phyloP scores from a whole-genome alignment of 1,284 basidiomycete species.

The Sporisorium exsertum region DNA sequence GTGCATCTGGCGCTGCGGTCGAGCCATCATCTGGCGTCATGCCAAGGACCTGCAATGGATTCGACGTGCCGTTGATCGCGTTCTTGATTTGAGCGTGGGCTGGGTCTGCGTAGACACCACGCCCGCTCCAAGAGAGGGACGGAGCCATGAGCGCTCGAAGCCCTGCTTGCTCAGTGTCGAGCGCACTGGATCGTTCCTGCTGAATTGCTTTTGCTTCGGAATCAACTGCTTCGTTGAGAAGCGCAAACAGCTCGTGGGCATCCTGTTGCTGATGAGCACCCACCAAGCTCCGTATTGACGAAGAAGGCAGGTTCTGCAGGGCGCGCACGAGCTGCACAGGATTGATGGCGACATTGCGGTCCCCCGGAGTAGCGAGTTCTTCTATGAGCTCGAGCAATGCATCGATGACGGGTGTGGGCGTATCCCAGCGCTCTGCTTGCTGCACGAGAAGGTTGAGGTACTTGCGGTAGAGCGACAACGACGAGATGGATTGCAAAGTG shows the following conservation, averaged over 20 bases:
- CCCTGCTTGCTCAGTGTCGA: constrained; percentile 36
- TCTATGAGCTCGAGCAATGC: constrained; percentile 57
- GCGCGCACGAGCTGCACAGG: constrained; percentile 54
- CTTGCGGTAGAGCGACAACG: constrained; percentile 33
- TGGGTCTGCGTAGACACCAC: constrained; percentile 38
- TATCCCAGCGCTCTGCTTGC: constrained; percentile 60
- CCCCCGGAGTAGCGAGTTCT: constrained; percentile 37
- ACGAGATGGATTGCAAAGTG: constrained; percentile 61
- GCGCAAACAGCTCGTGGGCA: constrained; percentile 66
- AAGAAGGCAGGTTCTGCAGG: constrained; percentile 47
- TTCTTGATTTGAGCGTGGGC: constrained; percentile 14
- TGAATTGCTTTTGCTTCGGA: constrained; percentile 52
- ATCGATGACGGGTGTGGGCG: constrained; percentile 64
- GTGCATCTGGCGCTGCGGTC: neutral
- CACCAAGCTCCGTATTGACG: constrained; percentile 58
- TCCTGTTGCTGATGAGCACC: constrained; percentile 68
- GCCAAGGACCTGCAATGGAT: constrained; percentile 3
- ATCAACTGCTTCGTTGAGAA: constrained; percentile 62
- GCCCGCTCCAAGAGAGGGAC: constrained; percentile 42
- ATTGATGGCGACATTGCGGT: constrained; percentile 55
- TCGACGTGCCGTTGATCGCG: neutral
- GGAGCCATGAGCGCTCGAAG: constrained; percentile 50
- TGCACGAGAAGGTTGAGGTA: constrained; percentile 46
- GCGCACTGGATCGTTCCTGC: constrained; percentile 21
- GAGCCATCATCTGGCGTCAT: neutral